Evolutionary conservation across 1,284 basidiomycete species (phyloP).

Genomic region (Trichosporon sp.): DNA sequence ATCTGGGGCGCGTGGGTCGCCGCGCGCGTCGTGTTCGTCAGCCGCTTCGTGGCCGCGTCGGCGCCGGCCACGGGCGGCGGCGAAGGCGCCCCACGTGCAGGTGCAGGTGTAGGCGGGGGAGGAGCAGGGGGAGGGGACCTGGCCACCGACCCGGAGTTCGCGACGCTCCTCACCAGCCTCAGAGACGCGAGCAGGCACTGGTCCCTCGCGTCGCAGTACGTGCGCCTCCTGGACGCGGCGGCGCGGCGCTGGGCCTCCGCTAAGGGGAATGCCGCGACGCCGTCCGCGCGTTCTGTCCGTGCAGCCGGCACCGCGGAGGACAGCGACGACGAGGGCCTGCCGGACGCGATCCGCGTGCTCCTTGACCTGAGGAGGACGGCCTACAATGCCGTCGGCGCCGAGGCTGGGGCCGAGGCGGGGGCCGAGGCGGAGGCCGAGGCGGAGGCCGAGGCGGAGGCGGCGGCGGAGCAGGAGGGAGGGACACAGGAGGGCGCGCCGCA

Average conservation of each 20-base stretch:
- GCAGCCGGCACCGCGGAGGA: background rate
- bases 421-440: background rate
- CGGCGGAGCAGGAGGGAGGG: background rate
- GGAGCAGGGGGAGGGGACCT: background rate
- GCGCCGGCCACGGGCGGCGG: too few relatives aligned
- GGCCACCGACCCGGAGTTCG: background rate
- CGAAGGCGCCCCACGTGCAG: too few relatives aligned
- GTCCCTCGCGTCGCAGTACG: slow-evolving; percentile 32
- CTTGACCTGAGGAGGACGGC: slow-evolving; percentile 49
- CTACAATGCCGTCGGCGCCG: slow-evolving; percentile 40
- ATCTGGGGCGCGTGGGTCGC: slow-evolving; percentile 49
- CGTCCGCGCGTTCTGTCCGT: background rate
- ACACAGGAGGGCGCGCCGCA: background rate
- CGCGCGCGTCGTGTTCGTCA: slow-evolving; percentile 46
- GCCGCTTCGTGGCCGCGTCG: slow-evolving; percentile 26
- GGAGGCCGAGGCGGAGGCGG: background rate
- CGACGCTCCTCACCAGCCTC: background rate
- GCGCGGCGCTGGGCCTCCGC: slow-evolving; percentile 41
- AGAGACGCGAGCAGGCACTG: background rate
- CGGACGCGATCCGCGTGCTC: slow-evolving; percentile 48
- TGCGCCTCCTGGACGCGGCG: slow-evolving; percentile 45
- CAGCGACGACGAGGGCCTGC: slow-evolving; percentile 31
- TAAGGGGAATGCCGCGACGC: background rate
- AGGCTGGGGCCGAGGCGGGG: slow-evolving; percentile 19
- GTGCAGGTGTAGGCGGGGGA: background rate